These are phyloP conservation scores for Ramichloridium luteum DNA, from an alignment of 2,329 filamentous ascomycete species.

Conservation along the genomic window DNA sequence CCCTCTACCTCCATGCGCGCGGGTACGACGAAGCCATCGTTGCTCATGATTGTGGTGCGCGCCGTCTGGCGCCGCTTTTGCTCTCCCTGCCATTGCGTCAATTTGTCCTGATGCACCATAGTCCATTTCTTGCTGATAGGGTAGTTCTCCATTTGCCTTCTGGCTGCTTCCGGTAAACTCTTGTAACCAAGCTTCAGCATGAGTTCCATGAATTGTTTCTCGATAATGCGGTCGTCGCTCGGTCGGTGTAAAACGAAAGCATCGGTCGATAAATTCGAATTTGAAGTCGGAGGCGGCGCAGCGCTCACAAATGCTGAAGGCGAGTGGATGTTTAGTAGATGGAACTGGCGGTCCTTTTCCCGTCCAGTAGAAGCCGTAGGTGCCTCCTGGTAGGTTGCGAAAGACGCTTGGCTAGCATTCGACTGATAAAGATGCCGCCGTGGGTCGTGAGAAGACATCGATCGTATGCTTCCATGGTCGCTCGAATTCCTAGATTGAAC, in stretches of 20 bases:
- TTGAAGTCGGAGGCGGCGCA: no score
- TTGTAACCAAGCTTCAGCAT: constrained; percentile 99
- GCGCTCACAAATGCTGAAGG: constrained; percentile 37
- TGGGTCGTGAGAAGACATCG: constrained; percentile 47
- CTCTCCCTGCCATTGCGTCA: constrained; percentile 88
- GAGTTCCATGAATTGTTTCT: constrained; percentile 80
- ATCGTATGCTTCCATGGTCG: constrained; percentile 55
- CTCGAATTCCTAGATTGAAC: constrained; percentile 19
- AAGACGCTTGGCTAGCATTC: constrained; percentile 37
- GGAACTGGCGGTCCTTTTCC: constrained; percentile 24
- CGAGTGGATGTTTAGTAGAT: constrained; percentile 30
- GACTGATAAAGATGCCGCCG: constrained; percentile 34
- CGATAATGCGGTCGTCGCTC: constrained; percentile 68
- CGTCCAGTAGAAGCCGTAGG: constrained; percentile 26
- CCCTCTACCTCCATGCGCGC: constrained; percentile 84
- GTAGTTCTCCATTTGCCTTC: constrained; percentile 92
- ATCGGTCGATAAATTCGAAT: constrained; percentile 41
- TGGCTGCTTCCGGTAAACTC: constrained; percentile 86
- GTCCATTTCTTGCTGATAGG: constrained; percentile 96
- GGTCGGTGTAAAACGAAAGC: constrained; percentile 58
- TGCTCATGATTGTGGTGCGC: constrained; percentile 49
- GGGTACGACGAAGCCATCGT: constrained; percentile 52
- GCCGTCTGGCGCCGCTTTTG: constrained; percentile 73
- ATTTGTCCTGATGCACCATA: constrained; percentile 82
- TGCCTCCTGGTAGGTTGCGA: constrained; percentile 31